These are phyloP conservation scores for Fusarium sp. DNA, from an alignment of 2,329 filamentous ascomycete genomes.

Conservation along the genomic window DNA sequence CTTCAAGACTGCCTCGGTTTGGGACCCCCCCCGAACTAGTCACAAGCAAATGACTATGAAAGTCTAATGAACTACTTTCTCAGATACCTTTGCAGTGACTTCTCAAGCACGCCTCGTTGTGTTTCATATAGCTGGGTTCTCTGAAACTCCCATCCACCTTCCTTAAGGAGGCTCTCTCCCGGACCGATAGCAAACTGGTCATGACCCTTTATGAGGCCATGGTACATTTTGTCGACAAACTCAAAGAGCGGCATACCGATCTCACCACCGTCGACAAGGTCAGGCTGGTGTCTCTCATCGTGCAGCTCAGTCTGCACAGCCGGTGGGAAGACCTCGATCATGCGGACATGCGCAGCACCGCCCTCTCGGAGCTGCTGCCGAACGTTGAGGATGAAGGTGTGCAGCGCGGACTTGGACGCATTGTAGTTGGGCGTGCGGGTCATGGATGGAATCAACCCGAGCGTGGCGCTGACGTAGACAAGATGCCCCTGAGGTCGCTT, in stretches of 20 bases:
- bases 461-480: slow-evolving; percentile 40
- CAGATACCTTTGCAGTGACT: slow-evolving; percentile 19
- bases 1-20: neutral
- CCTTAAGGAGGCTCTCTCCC: slow-evolving; percentile 34
- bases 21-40: too few species aligned
- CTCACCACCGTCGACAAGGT: slow-evolving; percentile 39
- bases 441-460: slow-evolving; percentile 36
- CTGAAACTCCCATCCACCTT: slow-evolving; percentile 40
- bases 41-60: neutral
- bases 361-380: slow-evolving; percentile 36
- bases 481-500: slow-evolving; percentile 25
- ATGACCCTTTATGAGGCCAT: slow-evolving; percentile 33
- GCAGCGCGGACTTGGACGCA: slow-evolving; percentile 42
- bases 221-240: slow-evolving; percentile 53
- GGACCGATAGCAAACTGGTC: slow-evolving; percentile 42
- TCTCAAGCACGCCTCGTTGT: slow-evolving; percentile 11
- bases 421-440: slow-evolving; percentile 44
- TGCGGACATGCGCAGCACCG: slow-evolving; percentile 15
- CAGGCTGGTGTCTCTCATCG: slow-evolving; percentile 41
- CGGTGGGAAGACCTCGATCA: slow-evolving; percentile 45
- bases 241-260: slow-evolving; percentile 52
- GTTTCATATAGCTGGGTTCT: slow-evolving; percentile 30
- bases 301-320: slow-evolving; percentile 46
- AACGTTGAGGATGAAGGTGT: slow-evolving; percentile 40
- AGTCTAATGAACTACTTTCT: slow-evolving; percentile 10